Conservation (phyloP, 805 yeast species). For the Candida suzukii region DNA sequence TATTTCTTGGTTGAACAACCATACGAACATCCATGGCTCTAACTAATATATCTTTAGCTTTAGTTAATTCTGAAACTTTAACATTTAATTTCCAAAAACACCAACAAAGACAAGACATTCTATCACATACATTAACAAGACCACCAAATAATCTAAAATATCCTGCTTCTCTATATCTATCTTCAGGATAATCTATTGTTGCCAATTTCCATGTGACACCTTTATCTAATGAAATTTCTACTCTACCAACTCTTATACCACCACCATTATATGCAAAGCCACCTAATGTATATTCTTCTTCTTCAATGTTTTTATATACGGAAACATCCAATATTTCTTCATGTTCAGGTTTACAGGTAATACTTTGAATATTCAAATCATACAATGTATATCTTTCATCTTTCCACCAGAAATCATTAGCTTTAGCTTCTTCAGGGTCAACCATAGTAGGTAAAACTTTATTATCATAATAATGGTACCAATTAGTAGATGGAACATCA, state of each 20-base stretch:
- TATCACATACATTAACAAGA: constrained; percentile 25
- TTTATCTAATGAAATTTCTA: constrained; percentile 26
- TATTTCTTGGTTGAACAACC: constrained; percentile 27
- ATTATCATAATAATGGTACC: constrained; percentile 31
- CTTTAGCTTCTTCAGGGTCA: constrained; percentile 26
- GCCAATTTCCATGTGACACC: constrained; percentile 25
- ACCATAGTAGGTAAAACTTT: constrained; percentile 29
- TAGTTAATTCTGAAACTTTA: constrained; percentile 10
- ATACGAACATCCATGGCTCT: constrained; percentile 30
- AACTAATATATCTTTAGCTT: constrained; percentile 24
- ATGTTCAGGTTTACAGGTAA: constrained; percentile 25
- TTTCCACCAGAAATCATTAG: constrained; percentile 27
- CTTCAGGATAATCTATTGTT: constrained; percentile 26
- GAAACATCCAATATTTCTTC: constrained; percentile 13
- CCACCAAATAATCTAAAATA: constrained; percentile 25
- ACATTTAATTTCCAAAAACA: constrained; percentile 27
- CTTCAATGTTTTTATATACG: neutral
- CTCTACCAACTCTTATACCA: constrained; percentile 26
- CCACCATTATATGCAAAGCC: constrained; percentile 32
- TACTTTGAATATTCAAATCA: constrained; percentile 27
- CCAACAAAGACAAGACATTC: constrained; percentile 27
- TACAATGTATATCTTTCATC: constrained; percentile 30
- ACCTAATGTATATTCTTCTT: constrained; percentile 15
- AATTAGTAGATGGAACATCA: constrained; percentile 26
- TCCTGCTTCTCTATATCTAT: constrained; percentile 24